phyloP scores from a whole-genome alignment of 352 stramenopile genomes.

The Pythium dissimile region DNA sequence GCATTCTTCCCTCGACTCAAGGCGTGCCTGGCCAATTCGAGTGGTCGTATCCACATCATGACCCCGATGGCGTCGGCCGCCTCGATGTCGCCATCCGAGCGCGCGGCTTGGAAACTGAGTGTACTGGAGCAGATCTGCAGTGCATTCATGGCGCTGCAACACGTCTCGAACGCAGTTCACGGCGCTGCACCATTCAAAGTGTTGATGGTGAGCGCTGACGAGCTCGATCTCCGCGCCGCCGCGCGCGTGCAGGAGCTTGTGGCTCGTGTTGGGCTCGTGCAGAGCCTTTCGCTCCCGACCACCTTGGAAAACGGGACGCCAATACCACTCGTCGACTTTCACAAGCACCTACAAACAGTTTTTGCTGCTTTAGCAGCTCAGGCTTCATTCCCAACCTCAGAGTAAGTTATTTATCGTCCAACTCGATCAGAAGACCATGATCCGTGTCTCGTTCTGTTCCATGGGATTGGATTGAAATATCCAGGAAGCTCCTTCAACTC shows the following conservation, averaged over 20 bases:
- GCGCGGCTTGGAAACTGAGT: conserved; percentile 6
- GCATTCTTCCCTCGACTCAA: conserved; percentile 21
- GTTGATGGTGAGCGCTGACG: conserved; percentile 13
- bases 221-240: conserved; percentile 2
- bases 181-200: conserved; percentile 2
- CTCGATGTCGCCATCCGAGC: not conserved
- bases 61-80: not conserved
- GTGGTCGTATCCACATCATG: conserved; percentile 8
- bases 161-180: not conserved
- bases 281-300: conserved; percentile 3
- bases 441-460: no score
- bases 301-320: conserved; percentile 4
- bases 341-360: conserved; percentile 14
- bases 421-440: conserved; percentile 13
- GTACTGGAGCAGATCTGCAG: conserved; percentile 17
- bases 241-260: conserved; percentile 9
- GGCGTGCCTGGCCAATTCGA: conserved; percentile 3
- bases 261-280: conserved; percentile 10
- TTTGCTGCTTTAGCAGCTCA: conserved; percentile 1
- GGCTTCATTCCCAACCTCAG: not conserved
- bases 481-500: no score
- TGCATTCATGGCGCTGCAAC: not conserved
- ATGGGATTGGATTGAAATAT: no score
- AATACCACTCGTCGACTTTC: conserved; percentile 19
- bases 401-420: no score